These are phyloP conservation scores for Hemileccinum impolitum DNA, from an alignment of 768 basidiomycete species.

Conservation along the genomic window DNA sequence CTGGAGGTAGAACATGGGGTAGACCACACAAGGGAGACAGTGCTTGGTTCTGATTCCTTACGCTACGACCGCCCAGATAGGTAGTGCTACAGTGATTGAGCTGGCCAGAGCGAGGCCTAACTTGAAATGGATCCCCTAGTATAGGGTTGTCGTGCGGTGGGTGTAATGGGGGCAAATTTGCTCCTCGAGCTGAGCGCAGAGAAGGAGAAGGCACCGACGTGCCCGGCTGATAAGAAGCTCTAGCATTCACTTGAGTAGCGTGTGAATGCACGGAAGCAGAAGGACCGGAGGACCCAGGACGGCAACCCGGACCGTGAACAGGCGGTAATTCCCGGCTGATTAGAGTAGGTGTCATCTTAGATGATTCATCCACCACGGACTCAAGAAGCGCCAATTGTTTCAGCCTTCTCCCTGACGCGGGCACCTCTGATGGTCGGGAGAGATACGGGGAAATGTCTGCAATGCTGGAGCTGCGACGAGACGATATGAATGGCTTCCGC, in stretches of 20 bases:
- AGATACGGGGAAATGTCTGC: slow-evolving; percentile 73
- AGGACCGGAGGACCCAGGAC: slow-evolving; percentile 11
- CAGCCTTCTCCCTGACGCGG: slow-evolving; percentile 58
- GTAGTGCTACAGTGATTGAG: slow-evolving; percentile 32
- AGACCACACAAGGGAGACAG: slow-evolving; percentile 9
- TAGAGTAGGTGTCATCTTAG: slow-evolving; percentile 50
- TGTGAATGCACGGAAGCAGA: slow-evolving; percentile 29
- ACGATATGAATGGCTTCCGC: slow-evolving; percentile 23
- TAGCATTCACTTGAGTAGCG: slow-evolving; percentile 17
- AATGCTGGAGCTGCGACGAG: slow-evolving; percentile 43
- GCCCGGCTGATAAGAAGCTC: slow-evolving; percentile 37
- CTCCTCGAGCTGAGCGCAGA: slow-evolving; percentile 7
- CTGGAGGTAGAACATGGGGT: slow-evolving; percentile 2
- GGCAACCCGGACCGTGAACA: slow-evolving; percentile 1
- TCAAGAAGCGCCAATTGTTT: slow-evolving; percentile 72
- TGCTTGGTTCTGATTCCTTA: slow-evolving; percentile 16
- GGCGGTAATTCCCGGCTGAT: slow-evolving; percentile 24
- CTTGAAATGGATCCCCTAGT: slow-evolving; percentile 37
- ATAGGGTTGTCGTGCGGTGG: slow-evolving; percentile 6
- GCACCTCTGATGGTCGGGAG: slow-evolving; percentile 49
- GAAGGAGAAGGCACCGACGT: slow-evolving; percentile 5
- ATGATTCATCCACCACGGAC: slow-evolving; percentile 70
- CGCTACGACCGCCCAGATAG: slow-evolving; percentile 10
- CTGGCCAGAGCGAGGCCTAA: slow-evolving; percentile 48
- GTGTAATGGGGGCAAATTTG: slow-evolving; percentile 1